These are phyloP conservation scores for Eucalyptus virginea DNA, from an alignment of 345 rosid species.

Conservation along the genomic window DNA sequence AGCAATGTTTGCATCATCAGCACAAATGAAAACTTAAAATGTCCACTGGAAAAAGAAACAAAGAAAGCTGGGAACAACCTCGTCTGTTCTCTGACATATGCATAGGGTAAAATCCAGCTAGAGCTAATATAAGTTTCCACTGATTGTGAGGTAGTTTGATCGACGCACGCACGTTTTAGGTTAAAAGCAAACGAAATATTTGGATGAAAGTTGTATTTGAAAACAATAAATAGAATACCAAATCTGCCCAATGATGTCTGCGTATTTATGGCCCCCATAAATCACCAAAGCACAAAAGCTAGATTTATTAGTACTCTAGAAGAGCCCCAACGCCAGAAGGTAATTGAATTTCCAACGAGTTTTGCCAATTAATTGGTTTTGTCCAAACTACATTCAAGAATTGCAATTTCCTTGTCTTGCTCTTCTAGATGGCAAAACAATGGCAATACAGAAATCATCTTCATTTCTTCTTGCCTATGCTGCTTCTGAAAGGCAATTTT, in stretches of 20 bases:
- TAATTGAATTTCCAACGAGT: neutral
- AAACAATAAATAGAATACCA: rapidly evolving
- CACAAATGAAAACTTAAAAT: rapidly evolving
- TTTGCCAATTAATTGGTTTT: neutral
- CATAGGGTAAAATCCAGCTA: neutral
- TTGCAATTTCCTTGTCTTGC: neutral
- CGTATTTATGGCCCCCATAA: neutral
- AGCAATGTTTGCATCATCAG: neutral
- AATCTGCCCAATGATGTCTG: neutral
- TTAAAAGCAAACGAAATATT: neutral
- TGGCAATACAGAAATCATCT: neutral
- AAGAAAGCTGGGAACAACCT: rapidly evolving
- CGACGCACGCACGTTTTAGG: neutral
- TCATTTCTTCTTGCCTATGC: neutral
- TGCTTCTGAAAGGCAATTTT: neutral
- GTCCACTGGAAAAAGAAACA: neutral
- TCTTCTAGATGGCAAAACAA: neutral
- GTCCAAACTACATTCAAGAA: neutral
- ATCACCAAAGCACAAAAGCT: neutral
- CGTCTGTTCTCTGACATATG: neutral
- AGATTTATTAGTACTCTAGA: neutral
- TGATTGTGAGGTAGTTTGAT: neutral
- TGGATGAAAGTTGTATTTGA: neutral
- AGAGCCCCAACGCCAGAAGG: neutral
- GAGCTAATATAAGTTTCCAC: neutral